Evolutionary conservation across 1,284 basidiomycete genomes (phyloP).

Genomic region (Pyrrhoderma lamaoense): DNA sequence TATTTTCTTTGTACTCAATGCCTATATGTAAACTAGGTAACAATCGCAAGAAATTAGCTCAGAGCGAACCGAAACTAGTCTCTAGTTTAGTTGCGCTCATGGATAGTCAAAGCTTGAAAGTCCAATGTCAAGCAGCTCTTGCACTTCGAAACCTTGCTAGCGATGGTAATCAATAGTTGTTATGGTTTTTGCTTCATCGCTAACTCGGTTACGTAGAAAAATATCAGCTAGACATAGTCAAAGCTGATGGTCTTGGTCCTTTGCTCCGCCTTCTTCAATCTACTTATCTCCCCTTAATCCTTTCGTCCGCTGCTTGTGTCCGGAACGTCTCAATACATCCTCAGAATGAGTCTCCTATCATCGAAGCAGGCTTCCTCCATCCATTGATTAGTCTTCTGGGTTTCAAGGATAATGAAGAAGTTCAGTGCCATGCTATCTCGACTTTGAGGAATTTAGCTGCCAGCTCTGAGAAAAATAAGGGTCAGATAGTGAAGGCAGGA

Average conservation of each 20-base stretch:
- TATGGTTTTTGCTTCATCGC: background rate
- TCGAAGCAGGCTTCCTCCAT: constrained; percentile 95
- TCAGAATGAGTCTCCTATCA: constrained; percentile 97
- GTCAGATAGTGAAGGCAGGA: constrained; percentile 96
- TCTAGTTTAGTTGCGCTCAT: constrained; percentile 92
- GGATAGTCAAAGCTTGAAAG: constrained; percentile 97
- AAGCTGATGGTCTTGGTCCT: constrained; percentile 88
- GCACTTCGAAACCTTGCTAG: constrained; percentile 95
- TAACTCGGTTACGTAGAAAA: constrained; percentile 60
- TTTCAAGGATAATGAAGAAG: constrained; percentile 99
- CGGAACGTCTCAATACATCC: constrained; percentile 99
- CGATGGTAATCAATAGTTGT: constrained; percentile 59
- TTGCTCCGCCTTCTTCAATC: constrained; percentile 94
- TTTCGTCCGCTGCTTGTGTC: constrained; percentile 97
- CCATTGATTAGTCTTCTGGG: constrained; percentile 94
- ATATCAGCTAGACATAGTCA: constrained; percentile 98
- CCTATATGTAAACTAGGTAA: constrained; percentile 37
- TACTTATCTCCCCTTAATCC: constrained; percentile 96
- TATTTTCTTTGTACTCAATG: constrained; percentile 2
- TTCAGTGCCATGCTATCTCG: constrained; percentile 99
- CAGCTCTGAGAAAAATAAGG: constrained; percentile 97
- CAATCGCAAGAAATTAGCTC: constrained; percentile 94
- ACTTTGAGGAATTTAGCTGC: constrained; percentile 96
- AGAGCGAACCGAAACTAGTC: constrained; percentile 92
- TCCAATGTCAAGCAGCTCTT: constrained; percentile 97